Evolutionary conservation across 495 filamentous ascomycete species (phyloP), one percentile per base, ranked within the genome.

Genomic region (Penicillium cosmopolitanum): DNA sequence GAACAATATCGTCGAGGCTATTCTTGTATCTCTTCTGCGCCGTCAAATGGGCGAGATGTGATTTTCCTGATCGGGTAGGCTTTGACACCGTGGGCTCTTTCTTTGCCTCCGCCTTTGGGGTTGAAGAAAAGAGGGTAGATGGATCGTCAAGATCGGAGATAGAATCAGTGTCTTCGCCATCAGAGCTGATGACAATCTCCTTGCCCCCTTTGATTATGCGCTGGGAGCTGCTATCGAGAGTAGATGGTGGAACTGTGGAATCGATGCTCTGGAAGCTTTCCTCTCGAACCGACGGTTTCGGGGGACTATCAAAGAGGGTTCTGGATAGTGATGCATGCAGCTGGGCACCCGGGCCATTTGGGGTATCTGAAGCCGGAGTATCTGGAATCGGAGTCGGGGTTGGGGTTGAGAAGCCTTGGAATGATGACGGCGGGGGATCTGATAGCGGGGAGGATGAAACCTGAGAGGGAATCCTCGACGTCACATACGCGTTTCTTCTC

Each of bases 111-210:
- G 65, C 19, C 47, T 62, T 67, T 23, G 25, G 63, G 13, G 51
- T 63, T 62, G 70, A 35, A 12, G 56, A 67, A 36, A 82, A 70
- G 6, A 79, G 64, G n/a, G 71, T 69, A 11, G 72, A 71, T 5
- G 76, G 74, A 50, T 78, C 76, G 42, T 77, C 79, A 21, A 84
- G 66, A n/a, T 74, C 79, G n/a, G 60, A 66, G 55, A 86, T 79
- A 0, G 85, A 87, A 58, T 85, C 85, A 2, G 74, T 78, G 10
- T 84, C 85, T 25, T 91, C 89, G 53, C 87, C 87, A 64, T 93
- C 90, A 0, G 90, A 93, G 56, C 78, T 82, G 52, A 92, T 87
- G 31, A 89, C 82, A 12, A 83, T 60, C 58, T 82, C 75, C 50
- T 72, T 74, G 13, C 82, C 80, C 51, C 79, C 74, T 58, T 72